phyloP scores from a whole-genome alignment of 1,284 basidiomycete genomes.

The Trichosporon sp. region DNA sequence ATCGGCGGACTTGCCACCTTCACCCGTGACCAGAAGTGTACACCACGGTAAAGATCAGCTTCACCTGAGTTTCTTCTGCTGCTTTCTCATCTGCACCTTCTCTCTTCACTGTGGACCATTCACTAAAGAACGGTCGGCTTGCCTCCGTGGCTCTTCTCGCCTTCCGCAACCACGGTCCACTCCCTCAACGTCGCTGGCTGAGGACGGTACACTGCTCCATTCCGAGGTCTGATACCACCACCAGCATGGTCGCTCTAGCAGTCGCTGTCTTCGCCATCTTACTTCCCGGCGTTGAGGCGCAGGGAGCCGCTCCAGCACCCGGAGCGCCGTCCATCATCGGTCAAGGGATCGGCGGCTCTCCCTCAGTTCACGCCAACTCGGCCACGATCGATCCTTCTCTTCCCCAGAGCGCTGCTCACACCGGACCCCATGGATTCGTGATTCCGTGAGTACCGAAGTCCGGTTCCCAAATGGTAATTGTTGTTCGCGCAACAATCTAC shows the following conservation, averaged over 20 bases:
- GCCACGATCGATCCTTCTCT: slow-evolving; percentile 25
- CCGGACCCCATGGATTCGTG: slow-evolving; percentile 29
- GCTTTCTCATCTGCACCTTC: too few relatives aligned
- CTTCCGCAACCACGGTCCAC: neutral
- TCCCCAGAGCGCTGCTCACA: slow-evolving; percentile 28
- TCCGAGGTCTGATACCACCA: neutral
- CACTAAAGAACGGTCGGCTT: too few relatives aligned
- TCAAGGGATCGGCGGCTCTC: slow-evolving; percentile 4
- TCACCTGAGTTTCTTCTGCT: too few relatives aligned
- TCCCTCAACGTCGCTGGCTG: neutral
- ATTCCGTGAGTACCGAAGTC: slow-evolving; percentile 36
- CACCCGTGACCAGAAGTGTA: too few relatives aligned
- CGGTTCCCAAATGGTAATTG: neutral
- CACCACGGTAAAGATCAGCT: too few relatives aligned
- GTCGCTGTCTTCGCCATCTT: slow-evolving; percentile 20
- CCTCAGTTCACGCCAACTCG: slow-evolving; percentile 3
- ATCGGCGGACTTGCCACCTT: too few relatives aligned
- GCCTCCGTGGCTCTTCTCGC: neutral
- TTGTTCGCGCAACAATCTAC: too few relatives aligned
- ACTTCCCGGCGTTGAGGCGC: slow-evolving; percentile 16
- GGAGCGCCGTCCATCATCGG: neutral
- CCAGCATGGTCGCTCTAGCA: slow-evolving; percentile 18
- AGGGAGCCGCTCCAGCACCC: slow-evolving; percentile 13
- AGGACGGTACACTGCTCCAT: neutral
- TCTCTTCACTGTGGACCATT: too few relatives aligned